Evolutionary conservation across 805 yeast genomes (phyloP), one percentile per base, ranked within the genome.

Genomic region (Spathaspora boniae): DNA sequence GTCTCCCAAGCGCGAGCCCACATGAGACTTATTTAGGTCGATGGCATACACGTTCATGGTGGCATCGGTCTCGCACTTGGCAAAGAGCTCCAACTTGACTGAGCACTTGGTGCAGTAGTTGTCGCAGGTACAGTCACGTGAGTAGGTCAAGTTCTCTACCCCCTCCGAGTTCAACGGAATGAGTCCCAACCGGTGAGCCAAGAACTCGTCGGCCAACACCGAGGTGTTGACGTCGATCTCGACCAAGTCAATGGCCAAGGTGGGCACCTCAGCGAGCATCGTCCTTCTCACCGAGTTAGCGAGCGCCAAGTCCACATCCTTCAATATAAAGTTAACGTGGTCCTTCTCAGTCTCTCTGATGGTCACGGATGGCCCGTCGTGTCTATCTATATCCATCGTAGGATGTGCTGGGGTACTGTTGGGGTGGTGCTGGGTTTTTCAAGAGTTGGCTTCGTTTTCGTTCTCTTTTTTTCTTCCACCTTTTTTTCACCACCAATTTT

Each of bases 111-210:
- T 89, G 65, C 99, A 93, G 65, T 93, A 91, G 56, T 89, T 94
- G 58, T 93, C 98, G 68, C 99, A 93, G 29, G 95, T 89, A 62
- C 99, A 93, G 59, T 93, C 98, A 56, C 97, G 76, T 19, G 94
- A 82, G 63, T 89, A 91, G 43, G 86, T 80, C 45, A 91, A 68
- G 43, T 80, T 75, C 33, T 87, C 96, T 29, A 89, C 87, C 42
- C 86, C 91, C 27, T 79, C 78, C 49, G 94, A 80, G 46, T 82
- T 83, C 31, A 93, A 68, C 2, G 99, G 99, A 41, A 93, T 79
- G 36, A 93, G 70, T 27, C 99, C 99, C 43, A 93, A 65, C 56
- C 99, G 72, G 62, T 93, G 99, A 20, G 97, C 80, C 40, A 93
- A 76, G 56, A 93, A 93, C 62, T 93, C 99, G 60, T 93, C 99